Percentiles rank a stretch among this genome's conserved stretches.
Conservation (phyloP, 768 basidiomycete species). For the Hydnum rufescens region DNA sequence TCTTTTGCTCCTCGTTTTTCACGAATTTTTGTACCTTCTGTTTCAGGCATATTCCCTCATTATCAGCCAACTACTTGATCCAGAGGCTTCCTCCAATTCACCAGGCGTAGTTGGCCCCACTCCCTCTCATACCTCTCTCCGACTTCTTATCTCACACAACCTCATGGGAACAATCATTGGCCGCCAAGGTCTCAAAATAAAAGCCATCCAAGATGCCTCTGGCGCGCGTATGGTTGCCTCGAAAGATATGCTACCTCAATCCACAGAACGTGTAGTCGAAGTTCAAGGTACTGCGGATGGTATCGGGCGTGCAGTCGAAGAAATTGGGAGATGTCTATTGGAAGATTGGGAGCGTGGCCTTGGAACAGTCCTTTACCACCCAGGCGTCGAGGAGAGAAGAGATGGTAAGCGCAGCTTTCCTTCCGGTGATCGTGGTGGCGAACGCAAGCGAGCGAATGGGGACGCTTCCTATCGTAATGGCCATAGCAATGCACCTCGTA, state of each 20-base stretch:
- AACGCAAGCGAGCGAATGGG: constrained; percentile 22
- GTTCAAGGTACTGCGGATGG: constrained; percentile 86
- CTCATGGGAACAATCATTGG: constrained; percentile 99
- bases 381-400: constrained; percentile 52
- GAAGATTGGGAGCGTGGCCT: constrained; percentile 93
- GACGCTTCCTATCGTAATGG: constrained; percentile 46
- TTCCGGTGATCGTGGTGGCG: constrained; percentile 24
- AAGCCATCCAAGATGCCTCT: constrained; percentile 91
- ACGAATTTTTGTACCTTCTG: constrained; percentile 6
- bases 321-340: constrained; percentile 86
- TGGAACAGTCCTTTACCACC: constrained; percentile 92
- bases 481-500: constrained; percentile 17
- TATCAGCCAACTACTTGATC: constrained; percentile 68
- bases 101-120: constrained; percentile 31
- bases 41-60: constrained; percentile 84
- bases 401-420: constrained; percentile 25
- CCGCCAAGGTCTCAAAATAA: constrained; percentile 90
- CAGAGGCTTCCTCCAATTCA: constrained; percentile 45
- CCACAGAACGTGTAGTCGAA: constrained; percentile 96
- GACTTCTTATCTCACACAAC: constrained; percentile 95
- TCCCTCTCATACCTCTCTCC: constrained; percentile 63
- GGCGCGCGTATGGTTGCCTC: constrained; percentile 97
- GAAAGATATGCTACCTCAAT: constrained; percentile 98
- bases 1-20: not conserved
- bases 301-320: constrained; percentile 82